phyloP scores from a whole-genome alignment of 345 rosid species.

The Eucalyptus pauciflora region DNA sequence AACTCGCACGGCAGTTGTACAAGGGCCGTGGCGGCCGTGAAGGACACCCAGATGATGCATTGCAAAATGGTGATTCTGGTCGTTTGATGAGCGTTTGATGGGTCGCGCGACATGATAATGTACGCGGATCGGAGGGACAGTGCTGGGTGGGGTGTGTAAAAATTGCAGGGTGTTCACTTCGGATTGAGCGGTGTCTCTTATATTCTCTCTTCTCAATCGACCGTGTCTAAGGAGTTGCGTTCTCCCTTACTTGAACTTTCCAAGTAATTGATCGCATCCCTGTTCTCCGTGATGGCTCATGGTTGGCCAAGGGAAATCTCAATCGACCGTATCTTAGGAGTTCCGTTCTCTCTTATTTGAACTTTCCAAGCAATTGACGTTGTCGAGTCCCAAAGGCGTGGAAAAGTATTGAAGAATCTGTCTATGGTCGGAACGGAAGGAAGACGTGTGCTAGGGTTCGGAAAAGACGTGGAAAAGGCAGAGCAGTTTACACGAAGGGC shows the following conservation, averaged over 20 bases:
- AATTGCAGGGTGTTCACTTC: not conserved
- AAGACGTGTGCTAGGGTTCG: not conserved
- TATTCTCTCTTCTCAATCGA: not conserved
- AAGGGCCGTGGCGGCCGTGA: not conserved
- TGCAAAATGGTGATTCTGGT: not conserved
- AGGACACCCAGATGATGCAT: not conserved
- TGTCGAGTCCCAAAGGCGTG: not conserved
- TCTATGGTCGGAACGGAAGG: not conserved
- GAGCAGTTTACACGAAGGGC: not conserved
- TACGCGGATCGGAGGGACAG: not conserved
- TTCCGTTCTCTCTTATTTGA: not conserved
- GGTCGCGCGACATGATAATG: not conserved
- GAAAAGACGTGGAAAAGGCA: not conserved
- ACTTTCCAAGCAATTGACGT: not conserved
- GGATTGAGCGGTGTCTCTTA: not conserved
- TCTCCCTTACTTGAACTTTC: not conserved
- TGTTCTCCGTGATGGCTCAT: not conserved
- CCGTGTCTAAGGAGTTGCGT: not conserved
- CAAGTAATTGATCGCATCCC: not conserved
- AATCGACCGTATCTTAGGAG: not conserved
- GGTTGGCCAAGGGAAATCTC: not conserved
- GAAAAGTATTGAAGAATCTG: not conserved
- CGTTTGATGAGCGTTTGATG: not conserved
- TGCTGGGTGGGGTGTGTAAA: not conserved
- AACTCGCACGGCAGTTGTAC: not conserved